phyloP scores from a whole-genome alignment of 2,329 filamentous ascomycete species.

The Penicillium sp. region DNA sequence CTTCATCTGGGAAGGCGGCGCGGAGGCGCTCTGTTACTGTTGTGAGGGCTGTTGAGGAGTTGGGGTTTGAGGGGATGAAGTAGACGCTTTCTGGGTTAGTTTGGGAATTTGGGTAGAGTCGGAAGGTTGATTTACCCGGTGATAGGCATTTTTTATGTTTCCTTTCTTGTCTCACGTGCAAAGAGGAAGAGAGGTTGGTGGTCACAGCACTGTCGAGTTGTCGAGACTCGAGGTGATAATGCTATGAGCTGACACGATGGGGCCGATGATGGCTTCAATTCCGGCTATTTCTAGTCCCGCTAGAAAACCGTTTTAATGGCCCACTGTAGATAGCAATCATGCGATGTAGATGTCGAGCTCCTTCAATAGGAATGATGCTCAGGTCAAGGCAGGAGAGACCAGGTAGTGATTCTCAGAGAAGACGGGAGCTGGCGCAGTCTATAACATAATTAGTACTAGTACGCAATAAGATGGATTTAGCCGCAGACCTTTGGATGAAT shows the following conservation, averaged over 20 bases:
- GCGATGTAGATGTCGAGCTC: neutral
- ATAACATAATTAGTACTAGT: neutral
- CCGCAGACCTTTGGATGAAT: neutral
- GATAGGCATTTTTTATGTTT: constrained; percentile 29
- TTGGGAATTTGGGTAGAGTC: neutral
- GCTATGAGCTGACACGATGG: neutral
- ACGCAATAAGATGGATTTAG: no score
- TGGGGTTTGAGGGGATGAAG: constrained; percentile 43
- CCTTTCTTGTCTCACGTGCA: neutral
- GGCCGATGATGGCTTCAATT: neutral
- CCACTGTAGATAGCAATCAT: neutral
- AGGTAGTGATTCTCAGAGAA: neutral
- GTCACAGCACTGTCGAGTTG: neutral
- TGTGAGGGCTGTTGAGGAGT: constrained; percentile 35
- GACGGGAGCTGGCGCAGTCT: neutral
- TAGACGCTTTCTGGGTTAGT: constrained; percentile 34
- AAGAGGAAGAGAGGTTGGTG: neutral
- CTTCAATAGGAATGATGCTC: neutral
- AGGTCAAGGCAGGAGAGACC: neutral
- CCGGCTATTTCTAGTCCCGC: neutral
- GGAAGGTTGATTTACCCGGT: constrained; percentile 31
- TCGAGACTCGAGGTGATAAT: neutral
- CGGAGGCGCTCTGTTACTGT: constrained; percentile 40
- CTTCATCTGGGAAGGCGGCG: constrained; percentile 35
- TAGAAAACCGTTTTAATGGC: neutral